Evolutionary conservation across 1,284 basidiomycete genomes (phyloP).

Genomic region (Boletus sp.): DNA sequence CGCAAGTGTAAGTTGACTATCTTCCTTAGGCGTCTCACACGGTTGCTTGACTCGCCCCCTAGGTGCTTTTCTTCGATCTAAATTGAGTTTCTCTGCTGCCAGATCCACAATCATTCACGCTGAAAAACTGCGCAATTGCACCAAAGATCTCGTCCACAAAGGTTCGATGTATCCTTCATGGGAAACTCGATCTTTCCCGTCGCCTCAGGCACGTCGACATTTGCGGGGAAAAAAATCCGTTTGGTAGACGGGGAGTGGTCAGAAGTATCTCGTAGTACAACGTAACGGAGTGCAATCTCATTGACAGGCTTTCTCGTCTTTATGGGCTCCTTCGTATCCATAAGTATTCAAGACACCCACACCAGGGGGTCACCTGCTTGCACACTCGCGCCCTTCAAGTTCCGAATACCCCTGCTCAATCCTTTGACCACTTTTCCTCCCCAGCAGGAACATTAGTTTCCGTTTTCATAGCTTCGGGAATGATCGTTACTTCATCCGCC

Average conservation of each 20-base stretch:
- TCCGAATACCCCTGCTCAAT: constrained; percentile 41
- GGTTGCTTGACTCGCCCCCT: background rate
- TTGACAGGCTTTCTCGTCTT: background rate
- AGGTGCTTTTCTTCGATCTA: no score
- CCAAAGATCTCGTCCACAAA: no score
- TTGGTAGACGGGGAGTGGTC: constrained; percentile 12
- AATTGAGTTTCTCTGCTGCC: background rate
- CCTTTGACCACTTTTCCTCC: constrained; percentile 45
- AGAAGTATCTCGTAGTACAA: background rate
- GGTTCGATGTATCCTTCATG: no score
- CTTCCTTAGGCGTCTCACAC: background rate
- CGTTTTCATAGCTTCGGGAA: constrained; percentile 76
- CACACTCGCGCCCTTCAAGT: constrained; percentile 45
- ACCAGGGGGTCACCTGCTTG: constrained; percentile 47
- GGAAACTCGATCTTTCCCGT: background rate
- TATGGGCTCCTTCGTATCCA: background rate
- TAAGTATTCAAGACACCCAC: constrained; percentile 18
- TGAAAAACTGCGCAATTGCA: background rate
- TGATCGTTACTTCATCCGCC: constrained; percentile 49
- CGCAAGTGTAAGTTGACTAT: no score
- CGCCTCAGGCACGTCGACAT: background rate
- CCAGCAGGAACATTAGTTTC: constrained; percentile 53
- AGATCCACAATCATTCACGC: background rate
- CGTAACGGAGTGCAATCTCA: background rate
- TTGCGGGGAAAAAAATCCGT: background rate